Evolutionary conservation across 495 filamentous ascomycete species (phyloP).

Genomic region (Podospora anserina): DNA sequence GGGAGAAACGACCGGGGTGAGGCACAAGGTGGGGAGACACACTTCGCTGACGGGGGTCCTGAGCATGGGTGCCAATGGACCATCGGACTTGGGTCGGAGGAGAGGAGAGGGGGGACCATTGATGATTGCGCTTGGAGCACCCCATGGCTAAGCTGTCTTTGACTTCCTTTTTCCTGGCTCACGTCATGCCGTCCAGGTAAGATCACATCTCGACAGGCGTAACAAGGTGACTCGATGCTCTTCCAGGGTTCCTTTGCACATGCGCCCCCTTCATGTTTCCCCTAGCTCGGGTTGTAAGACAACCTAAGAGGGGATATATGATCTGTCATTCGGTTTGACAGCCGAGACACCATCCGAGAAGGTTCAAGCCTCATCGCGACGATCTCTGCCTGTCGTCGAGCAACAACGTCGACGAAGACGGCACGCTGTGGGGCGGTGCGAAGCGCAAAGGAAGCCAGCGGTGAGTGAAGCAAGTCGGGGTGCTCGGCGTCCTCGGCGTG

Average conservation of each 20-base stretch:
- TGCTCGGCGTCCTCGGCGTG: conserved; percentile 2
- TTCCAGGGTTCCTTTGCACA: conserved; percentile 3
- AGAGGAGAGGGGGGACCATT: conserved; percentile 5
- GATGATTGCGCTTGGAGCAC: conserved; percentile 9
- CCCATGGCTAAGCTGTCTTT: background rate
- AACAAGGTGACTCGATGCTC: too few relatives aligned
- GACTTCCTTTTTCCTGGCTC: too few relatives aligned
- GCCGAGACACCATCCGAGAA: conserved; percentile 18
- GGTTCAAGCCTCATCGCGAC: conserved; percentile 23
- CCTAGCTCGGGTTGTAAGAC: background rate
- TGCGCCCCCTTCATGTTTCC: background rate
- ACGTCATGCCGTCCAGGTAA: too few relatives aligned
- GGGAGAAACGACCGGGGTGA: conserved; percentile 18
- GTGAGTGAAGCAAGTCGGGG: conserved; percentile 13
- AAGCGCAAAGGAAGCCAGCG: conserved; percentile 23
- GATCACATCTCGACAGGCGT: too few relatives aligned
- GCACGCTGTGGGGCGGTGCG: conserved; percentile 35
- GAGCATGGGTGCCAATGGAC: conserved; percentile 9
- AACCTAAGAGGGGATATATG: conserved; percentile 15
- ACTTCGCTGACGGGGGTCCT: conserved; percentile 23
- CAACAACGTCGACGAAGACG: conserved; percentile 19
- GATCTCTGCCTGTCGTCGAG: conserved; percentile 16
- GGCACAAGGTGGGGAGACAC: conserved; percentile 21
- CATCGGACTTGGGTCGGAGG: conserved; percentile 21
- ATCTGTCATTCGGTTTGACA: conserved; percentile 20